These are phyloP conservation scores for Carex myosuroides DNA, from an alignment of 176 grass and related monocot species.

Conservation along the genomic window DNA sequence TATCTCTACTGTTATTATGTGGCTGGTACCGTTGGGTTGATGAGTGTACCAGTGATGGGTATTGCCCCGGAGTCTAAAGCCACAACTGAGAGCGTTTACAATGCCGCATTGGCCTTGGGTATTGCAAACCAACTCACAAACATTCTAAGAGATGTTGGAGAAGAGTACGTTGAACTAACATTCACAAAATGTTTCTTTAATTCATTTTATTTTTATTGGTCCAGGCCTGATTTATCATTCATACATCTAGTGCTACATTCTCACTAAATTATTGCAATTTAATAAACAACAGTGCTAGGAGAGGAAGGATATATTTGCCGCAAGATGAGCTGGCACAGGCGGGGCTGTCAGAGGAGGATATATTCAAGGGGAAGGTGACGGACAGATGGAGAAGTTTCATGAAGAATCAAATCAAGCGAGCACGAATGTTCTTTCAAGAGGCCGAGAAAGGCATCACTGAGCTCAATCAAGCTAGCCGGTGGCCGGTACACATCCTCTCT, in stretches of 20 bases:
- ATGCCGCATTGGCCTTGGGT: constrained; percentile 62
- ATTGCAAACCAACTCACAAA: constrained; percentile 94
- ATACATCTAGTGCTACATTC: background rate
- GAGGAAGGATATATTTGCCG: constrained; percentile 82
- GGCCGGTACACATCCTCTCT: constrained; percentile 48
- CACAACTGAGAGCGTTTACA: constrained; percentile 51
- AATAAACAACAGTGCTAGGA: constrained; percentile 46
- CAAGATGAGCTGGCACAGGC: constrained; percentile 68
- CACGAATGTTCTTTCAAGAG: constrained; percentile 53
- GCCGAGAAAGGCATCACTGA: constrained; percentile 70
- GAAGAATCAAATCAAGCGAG: constrained; percentile 61
- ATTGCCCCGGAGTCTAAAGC: constrained; percentile 54
- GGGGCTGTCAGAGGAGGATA: constrained; percentile 70
- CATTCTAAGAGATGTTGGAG: constrained; percentile 86
- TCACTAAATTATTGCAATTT: background rate
- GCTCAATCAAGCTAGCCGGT: constrained; percentile 83
- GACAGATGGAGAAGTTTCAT: constrained; percentile 73
- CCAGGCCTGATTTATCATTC: background rate
- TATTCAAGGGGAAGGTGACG: constrained; percentile 63
- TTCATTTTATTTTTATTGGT: background rate
- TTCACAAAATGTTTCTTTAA: background rate
- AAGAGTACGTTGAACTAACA: constrained; percentile 50
- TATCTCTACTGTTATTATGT: constrained; percentile 98
- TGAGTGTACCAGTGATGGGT: constrained; percentile 88
- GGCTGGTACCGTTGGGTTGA: constrained; percentile 76